Conservation (phyloP, 2,329 filamentous ascomycete genomes). For the Xylaria digitata region DNA sequence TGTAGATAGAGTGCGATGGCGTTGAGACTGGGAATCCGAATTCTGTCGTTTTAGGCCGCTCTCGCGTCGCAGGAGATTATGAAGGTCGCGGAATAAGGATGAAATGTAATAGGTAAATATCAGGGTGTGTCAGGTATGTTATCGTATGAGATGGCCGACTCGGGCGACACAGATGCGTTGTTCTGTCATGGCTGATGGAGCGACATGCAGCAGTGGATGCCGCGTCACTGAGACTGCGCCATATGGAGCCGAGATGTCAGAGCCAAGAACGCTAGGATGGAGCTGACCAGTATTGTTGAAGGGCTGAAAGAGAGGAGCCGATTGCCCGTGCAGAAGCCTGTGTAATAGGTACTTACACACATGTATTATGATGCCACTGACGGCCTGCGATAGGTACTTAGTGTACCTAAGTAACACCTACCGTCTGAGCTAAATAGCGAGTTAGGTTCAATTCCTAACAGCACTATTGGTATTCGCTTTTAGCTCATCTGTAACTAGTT, state of each 20-base stretch:
- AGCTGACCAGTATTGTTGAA: neutral
- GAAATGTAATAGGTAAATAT: conserved; percentile 1
- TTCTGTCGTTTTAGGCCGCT: neutral
- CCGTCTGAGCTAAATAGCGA: too few relatives aligned
- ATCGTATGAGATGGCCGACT: conserved; percentile 10
- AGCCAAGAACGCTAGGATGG: conserved; percentile 3
- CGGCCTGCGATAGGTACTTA: too few relatives aligned
- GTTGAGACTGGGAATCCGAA: neutral
- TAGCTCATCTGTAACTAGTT: too few relatives aligned
- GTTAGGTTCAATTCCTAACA: too few relatives aligned
- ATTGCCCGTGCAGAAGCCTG: too few relatives aligned
- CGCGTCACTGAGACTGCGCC: conserved; percentile 21
- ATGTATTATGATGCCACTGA: too few relatives aligned
- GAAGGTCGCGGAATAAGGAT: neutral
- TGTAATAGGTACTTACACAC: too few relatives aligned
- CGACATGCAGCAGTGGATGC: conserved; percentile 18
- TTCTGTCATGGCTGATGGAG: conserved; percentile 15
- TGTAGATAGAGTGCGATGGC: neutral
- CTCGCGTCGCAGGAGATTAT: conserved; percentile 7
- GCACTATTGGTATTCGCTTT: too few relatives aligned
- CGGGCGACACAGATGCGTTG: conserved; percentile 21
- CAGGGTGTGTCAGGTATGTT: too few relatives aligned
- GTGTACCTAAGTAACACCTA: too few relatives aligned
- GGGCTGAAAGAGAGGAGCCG: too few relatives aligned
- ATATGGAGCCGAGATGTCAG: neutral